Evolutionary conservation across 495 filamentous ascomycete species (phyloP).

Genomic region (Hyaloscypha variabilis): DNA sequence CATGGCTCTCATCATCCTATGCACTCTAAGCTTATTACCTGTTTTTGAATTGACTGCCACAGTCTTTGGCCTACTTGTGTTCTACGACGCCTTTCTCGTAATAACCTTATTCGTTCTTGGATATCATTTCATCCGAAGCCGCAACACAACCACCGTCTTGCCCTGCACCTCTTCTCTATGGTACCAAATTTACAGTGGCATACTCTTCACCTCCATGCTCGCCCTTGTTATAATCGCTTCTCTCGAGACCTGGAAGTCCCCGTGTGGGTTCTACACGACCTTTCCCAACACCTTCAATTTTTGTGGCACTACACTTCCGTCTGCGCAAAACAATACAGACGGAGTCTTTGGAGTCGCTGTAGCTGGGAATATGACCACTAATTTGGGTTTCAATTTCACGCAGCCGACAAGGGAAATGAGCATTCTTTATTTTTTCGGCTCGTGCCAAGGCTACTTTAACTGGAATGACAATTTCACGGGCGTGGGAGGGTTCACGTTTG

Average conservation of each 20-base stretch:
- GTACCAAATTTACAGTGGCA: conserved; percentile 26
- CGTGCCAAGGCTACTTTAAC: too few species aligned
- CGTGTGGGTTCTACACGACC: conserved; percentile 29
- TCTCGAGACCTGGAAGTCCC: conserved; percentile 23
- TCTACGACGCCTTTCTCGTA: conserved; percentile 25
- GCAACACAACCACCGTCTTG: conserved; percentile 21
- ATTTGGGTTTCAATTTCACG: too few species aligned
- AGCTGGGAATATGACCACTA: too few species aligned
- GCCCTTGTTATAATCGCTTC: conserved; percentile 20
- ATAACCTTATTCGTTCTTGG: conserved; percentile 4
- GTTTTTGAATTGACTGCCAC: conserved; percentile 15
- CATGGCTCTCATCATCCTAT: conserved; percentile 25
- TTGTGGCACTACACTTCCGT: background rate
- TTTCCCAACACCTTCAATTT: background rate
- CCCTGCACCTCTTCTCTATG: conserved; percentile 26
- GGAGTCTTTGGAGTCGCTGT: conserved; percentile 2
- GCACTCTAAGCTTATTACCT: conserved; percentile 21
- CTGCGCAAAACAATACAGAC: background rate
- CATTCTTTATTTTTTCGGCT: too few species aligned
- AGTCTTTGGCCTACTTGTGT: conserved; percentile 14
- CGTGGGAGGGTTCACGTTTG: too few species aligned
- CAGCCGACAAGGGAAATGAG: too few species aligned
- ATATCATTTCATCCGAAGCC: conserved; percentile 20
- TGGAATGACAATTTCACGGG: too few species aligned
- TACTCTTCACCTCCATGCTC: conserved; percentile 20